Base-by-base conservation (phyloP, 305 asterid species). In the Andrographis paniculata region DNA sequence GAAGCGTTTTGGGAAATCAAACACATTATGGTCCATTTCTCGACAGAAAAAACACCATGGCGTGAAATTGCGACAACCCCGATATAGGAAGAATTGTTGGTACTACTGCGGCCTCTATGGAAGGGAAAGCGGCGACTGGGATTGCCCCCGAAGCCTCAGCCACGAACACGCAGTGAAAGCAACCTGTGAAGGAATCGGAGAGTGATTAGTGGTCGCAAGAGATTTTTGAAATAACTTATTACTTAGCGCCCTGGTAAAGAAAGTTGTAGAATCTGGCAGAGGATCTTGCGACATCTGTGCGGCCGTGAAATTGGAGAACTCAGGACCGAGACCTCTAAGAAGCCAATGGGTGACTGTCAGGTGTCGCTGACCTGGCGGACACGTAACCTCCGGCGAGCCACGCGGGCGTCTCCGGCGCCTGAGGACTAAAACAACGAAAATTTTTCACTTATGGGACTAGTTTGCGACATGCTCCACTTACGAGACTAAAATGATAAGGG, bases 331-430 rank as follows among this genome's bases (percentile, higher is more conserved):
- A 20, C 19, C 48, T 22, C 33, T n/a, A 1, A 38, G 15, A 28
- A 48, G 40, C 63, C 38, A 55, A 17, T 55, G 61, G 12, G 44
- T n/a, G n/a, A n/a, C n/a, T n/a, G n/a, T n/a, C n/a, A n/a, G n/a
- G n/a, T n/a, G n/a, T n/a, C n/a, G n/a, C n/a, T n/a, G n/a, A n/a
- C n/a, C n/a, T n/a, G n/a, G n/a, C n/a, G n/a, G n/a, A n/a, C n/a
- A n/a, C n/a, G n/a, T n/a, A n/a, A n/a, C n/a, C n/a, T n/a, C n/a
- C n/a, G n/a, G n/a, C n/a, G n/a, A n/a, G n/a, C n/a, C n/a, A n/a
- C n/a, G n/a, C n/a, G n/a, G n/a, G n/a, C n/a, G n/a, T n/a, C n/a
- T n/a, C n/a, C n/a, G n/a, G n/a, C n/a, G n/a, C n/a, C n/a, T n/a
- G n/a, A n/a, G n/a, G n/a, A n/a, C n/a, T n/a, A n/a, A n/a, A n/a